Conservation (phyloP, 768 basidiomycete species). For the Termitomyces titanicus region DNA sequence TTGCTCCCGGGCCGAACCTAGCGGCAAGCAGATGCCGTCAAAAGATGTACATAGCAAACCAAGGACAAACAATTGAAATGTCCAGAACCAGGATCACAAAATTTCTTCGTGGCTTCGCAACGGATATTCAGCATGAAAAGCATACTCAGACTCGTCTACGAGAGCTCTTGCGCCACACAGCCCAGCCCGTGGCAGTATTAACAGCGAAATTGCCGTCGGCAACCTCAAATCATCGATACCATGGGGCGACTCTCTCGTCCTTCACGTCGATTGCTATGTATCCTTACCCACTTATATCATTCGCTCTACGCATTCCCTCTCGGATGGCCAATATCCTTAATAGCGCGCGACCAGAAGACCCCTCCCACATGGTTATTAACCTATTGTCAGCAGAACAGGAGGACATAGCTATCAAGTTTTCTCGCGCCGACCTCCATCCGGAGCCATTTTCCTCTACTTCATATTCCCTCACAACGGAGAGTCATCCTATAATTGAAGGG, state of each 20-base stretch:
- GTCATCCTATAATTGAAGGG: conserved; percentile 55
- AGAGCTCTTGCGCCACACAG: conserved; percentile 65
- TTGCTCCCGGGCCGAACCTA: no score
- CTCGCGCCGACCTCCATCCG: conserved; percentile 1
- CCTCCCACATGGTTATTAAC: conserved; percentile 72
- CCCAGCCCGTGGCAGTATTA: conserved; percentile 85
- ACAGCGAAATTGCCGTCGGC: conserved; percentile 59
- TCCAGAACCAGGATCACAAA: conserved; percentile 10
- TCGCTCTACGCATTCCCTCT: conserved; percentile 87
- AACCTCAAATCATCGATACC: conserved; percentile 36
- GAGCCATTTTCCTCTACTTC: conserved; percentile 16
- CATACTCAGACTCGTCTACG: conserved; percentile 35
- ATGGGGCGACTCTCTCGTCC: conserved; percentile 92
- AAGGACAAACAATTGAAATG: conserved; percentile 9
- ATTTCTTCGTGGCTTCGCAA: conserved; percentile 13
- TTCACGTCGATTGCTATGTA: conserved; percentile 91
- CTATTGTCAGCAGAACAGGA: conserved; percentile 71
- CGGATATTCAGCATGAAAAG: conserved; percentile 7
- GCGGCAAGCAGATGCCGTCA: background rate
- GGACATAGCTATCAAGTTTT: conserved; percentile 57
- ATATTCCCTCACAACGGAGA: conserved; percentile 44
- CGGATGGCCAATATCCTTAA: conserved; percentile 71
- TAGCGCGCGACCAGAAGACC: conserved; percentile 15
- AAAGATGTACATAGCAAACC: background rate
- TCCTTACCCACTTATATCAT: conserved; percentile 83